Conservation (phyloP, 768 basidiomycete species). For the Leccinum variicolor region DNA sequence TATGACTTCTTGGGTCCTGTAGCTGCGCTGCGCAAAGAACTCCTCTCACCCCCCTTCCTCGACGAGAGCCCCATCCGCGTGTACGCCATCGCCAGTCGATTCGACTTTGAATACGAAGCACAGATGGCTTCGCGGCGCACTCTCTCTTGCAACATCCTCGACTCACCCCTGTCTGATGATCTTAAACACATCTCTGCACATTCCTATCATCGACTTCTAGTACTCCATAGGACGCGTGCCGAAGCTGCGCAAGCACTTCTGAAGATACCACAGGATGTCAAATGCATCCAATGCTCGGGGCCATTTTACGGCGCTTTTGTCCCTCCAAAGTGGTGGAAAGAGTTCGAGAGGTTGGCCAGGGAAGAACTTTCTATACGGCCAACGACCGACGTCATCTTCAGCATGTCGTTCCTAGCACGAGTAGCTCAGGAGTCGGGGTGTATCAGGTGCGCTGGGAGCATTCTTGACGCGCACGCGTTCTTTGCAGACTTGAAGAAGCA, state of each 20-base stretch:
- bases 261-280: constrained; percentile 44
- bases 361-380: constrained; percentile 57
- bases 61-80: constrained; percentile 52
- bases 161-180: constrained; percentile 58
- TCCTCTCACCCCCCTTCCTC: constrained; percentile 50
- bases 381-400: constrained; percentile 57
- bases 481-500: constrained; percentile 50
- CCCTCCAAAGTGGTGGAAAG: constrained; percentile 67
- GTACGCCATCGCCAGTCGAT: constrained; percentile 68
- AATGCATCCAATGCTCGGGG: constrained; percentile 70
- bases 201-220: constrained; percentile 61
- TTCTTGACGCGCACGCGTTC: constrained; percentile 58
- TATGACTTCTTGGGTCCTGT: constrained; percentile 56
- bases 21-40: constrained; percentile 45
- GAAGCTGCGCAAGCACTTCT: constrained; percentile 48
- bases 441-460: constrained; percentile 61
- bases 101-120: constrained; percentile 61
- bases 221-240: constrained; percentile 54
- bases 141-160: constrained; percentile 49
- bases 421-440: constrained; percentile 52
- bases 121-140: constrained; percentile 58
- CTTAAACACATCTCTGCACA: constrained; percentile 65
- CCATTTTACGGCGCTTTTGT: constrained; percentile 40
- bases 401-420: constrained; percentile 53
- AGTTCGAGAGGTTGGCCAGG: constrained; percentile 53